A percentile compares a stretch with the other conserved stretches of the same genome.
These are phyloP conservation scores for Pelargonium australe DNA, from an alignment of 441 rosid genomes.

Conservation along the genomic window DNA sequence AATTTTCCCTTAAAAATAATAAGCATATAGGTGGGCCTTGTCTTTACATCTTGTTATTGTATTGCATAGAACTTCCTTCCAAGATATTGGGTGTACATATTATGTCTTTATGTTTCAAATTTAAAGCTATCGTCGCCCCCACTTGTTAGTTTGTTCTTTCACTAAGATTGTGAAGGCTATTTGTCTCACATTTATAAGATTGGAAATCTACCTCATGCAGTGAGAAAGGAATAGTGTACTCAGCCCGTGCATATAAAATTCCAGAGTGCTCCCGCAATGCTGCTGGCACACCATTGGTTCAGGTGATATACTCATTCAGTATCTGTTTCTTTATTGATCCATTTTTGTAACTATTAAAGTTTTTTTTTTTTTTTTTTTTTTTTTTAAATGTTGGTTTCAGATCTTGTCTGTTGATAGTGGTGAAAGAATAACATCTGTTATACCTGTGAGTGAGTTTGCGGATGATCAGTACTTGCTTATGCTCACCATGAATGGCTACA, in stretches of 20 bases:
- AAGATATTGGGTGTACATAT: background rate
- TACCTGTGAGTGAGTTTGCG: slow-evolving; percentile 79
- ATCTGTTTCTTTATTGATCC: slow-evolving; percentile 10
- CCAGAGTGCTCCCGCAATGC: slow-evolving; percentile 86
- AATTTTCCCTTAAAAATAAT: background rate
- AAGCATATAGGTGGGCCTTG: background rate
- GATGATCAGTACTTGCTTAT: slow-evolving; percentile 79
- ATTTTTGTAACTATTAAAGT: slow-evolving; percentile 17
- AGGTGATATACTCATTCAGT: slow-evolving; percentile 42
- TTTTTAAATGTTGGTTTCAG: slow-evolving; percentile 35
- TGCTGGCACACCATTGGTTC: slow-evolving; percentile 89
- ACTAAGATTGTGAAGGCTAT: too few species aligned
- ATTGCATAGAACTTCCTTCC: background rate
- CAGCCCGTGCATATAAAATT: slow-evolving; percentile 93
- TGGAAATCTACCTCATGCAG: slow-evolving; percentile 31
- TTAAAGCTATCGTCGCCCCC: too few species aligned
- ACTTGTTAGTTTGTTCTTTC: too few species aligned
- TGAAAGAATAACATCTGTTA: slow-evolving; percentile 88
- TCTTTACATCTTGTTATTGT: background rate
- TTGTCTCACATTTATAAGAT: too few species aligned
- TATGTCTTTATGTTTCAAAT: background rate
- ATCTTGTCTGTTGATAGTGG: slow-evolving; percentile 77
- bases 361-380: slow-evolving; percentile 12
- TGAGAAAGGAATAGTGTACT: slow-evolving; percentile 84
- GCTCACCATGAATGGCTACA: slow-evolving; percentile 94